Evolutionary conservation across 345 rosid species (phyloP).

Genomic region (Conringia planisiliqua): DNA sequence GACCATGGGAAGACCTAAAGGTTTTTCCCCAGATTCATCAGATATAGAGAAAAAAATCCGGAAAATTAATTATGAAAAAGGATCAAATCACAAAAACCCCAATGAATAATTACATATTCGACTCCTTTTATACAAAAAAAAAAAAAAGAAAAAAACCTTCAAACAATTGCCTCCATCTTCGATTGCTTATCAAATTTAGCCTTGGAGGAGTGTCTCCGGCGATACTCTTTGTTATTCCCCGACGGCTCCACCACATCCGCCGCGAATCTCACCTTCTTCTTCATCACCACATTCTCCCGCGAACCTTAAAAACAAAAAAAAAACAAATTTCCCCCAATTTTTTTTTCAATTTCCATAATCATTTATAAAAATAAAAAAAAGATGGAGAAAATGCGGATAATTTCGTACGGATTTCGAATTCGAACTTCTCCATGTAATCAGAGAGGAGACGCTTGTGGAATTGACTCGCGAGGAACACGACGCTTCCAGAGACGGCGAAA

Average conservation of each 20-base stretch:
- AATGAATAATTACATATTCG: not conserved
- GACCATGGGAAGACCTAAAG: conserved; percentile 6
- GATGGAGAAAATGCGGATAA: not conserved
- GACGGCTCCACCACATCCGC: conserved; percentile 78
- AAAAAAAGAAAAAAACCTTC: not conserved
- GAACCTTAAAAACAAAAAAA: conserved; percentile 28
- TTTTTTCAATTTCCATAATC: not conserved
- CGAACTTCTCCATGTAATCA: conserved; percentile 74
- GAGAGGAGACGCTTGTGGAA: conserved; percentile 76
- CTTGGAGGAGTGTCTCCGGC: conserved; percentile 36
- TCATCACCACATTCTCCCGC: conserved; percentile 26
- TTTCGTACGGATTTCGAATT: conserved; percentile 44
- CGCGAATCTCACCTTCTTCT: conserved; percentile 78
- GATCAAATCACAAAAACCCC: conserved; percentile 7
- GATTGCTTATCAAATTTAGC: conserved; percentile 17
- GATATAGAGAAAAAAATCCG: not conserved
- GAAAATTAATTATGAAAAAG: not conserved
- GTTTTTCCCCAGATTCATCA: conserved; percentile 19
- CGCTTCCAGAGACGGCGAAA: conserved; percentile 83
- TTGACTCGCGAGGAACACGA: conserved; percentile 63
- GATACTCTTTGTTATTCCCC: conserved; percentile 55
- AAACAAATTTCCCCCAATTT: not conserved
- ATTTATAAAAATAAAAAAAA: not conserved
- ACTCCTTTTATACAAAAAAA: not conserved
- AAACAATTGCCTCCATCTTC: conserved; percentile 20